Evolutionary conservation across 805 yeast genomes (phyloP).

Genomic region (Cyberlindnera euphorbiiphila): DNA sequence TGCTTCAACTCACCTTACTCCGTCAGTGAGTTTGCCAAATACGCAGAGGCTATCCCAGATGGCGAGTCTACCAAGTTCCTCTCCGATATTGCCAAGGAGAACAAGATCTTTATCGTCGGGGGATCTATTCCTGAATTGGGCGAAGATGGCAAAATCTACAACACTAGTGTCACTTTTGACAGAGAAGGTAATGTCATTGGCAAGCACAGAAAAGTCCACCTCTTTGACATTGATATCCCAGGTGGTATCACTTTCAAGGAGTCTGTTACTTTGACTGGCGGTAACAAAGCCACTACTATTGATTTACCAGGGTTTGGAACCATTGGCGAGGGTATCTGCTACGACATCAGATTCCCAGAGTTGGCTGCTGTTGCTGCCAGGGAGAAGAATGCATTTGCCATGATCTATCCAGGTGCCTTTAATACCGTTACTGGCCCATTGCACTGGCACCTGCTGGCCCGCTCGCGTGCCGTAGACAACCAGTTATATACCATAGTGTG

Average conservation of each 20-base stretch:
- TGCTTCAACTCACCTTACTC: constrained; percentile 70
- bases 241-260: constrained; percentile 90
- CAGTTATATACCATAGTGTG: constrained; percentile 72
- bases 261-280: constrained; percentile 72
- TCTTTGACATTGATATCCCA: constrained; percentile 92
- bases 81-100: constrained; percentile 61
- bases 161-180: constrained; percentile 73
- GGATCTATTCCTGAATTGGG: constrained; percentile 87
- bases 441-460: constrained; percentile 76
- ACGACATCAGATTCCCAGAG: constrained; percentile 82
- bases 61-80: constrained; percentile 68
- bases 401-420: constrained; percentile 85
- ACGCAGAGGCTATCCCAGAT: constrained; percentile 80
- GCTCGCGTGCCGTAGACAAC: constrained; percentile 73
- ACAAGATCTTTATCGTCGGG: constrained; percentile 69
- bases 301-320: constrained; percentile 38
- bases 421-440: constrained; percentile 84
- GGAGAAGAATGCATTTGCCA: constrained; percentile 59
- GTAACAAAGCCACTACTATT: constrained; percentile 72
- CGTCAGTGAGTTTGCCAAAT: constrained; percentile 77
- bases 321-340: constrained; percentile 83
- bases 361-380: constrained; percentile 71
- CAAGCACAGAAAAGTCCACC: constrained; percentile 85
- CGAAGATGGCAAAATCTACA: constrained; percentile 54
- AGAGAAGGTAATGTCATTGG: constrained; percentile 80